These are phyloP conservation scores for Periglandula ipomoeae DNA, from an alignment of 2,329 filamentous ascomycete genomes.

Conservation along the genomic window DNA sequence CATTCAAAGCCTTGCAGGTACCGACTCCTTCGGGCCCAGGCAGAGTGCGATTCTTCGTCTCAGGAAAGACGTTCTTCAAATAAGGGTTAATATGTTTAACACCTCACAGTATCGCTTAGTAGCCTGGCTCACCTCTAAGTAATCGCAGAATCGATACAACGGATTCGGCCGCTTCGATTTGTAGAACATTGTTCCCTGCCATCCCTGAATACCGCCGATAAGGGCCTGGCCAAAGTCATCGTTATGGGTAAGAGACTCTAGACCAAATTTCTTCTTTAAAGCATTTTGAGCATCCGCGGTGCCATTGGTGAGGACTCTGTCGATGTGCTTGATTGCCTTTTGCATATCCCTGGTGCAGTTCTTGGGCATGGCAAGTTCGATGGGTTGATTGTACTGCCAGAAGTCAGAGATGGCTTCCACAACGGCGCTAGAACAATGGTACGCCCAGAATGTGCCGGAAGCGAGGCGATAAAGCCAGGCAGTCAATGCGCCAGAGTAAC, in stretches of 20 bases:
- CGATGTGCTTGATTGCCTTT: constrained; percentile 37
- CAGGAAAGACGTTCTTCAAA: constrained; percentile 28
- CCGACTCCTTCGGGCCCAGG: constrained; percentile 35
- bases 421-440: constrained; percentile 69
- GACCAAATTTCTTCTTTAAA: constrained; percentile 34
- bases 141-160: constrained; percentile 29
- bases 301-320: constrained; percentile 35
- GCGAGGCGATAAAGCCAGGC: constrained; percentile 65
- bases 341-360: constrained; percentile 56
- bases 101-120: too few species aligned
- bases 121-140: constrained; percentile 14
- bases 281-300: constrained; percentile 22
- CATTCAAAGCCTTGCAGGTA: constrained; percentile 39
- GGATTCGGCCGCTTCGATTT: constrained; percentile 21
- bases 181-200: constrained; percentile 27
- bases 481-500: constrained; percentile 67
- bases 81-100: too few species aligned
- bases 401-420: constrained; percentile 66
- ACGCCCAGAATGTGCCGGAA: constrained; percentile 65
- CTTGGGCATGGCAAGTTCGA: constrained; percentile 34
- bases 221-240: constrained; percentile 40
- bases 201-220: constrained; percentile 15
- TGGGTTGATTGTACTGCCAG: constrained; percentile 46
- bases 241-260: constrained; percentile 29
- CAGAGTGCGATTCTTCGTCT: neutral